Evolutionary conservation across 2,329 filamentous ascomycete genomes (phyloP), one percentile per base, ranked within the genome.

Genomic region (Cladosporium sp.): DNA sequence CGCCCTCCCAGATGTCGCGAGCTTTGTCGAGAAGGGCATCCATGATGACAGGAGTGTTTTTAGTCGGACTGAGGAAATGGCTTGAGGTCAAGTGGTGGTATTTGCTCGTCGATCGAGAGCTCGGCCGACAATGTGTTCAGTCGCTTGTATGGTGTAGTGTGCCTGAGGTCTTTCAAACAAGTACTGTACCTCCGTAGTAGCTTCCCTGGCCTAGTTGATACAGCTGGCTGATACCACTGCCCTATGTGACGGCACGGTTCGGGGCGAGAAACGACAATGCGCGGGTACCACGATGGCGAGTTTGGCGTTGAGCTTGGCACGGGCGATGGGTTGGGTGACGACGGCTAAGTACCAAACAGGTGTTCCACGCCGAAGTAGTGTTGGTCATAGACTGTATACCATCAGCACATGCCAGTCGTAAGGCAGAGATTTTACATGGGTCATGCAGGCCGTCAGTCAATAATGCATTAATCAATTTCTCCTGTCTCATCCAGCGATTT

Each of bases 1-100:
- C 89, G 45, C 90, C 93, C 68, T 99, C 92, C 43, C 89, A 80
- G 47, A 87, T 68, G 64, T 93, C 85, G 63, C 90, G 86, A 40
- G 88, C 76, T 66, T 89, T 82, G 53, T 95, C 89, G 41, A 96
- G 77, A 13, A 95, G 65, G 62, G 89, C 80, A 60, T 96, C 91
- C 86, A 90, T 75, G 63, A 52, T 61, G 20, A n/a, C 13, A 15
- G n/a, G 9, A 3, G n/a, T 5, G 11, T 3, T n/a, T n/a, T n/a
- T 36, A 15, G 32, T 36, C 15, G 8, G 7, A 3, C 15, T 7
- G n/a, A 15, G 12, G n/a, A 15, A 7, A n/a, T n/a, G 6, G n/a
- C 32, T n/a, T n/a, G n/a, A n/a, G n/a, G n/a, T n/a, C n/a, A n/a
- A n/a, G n/a, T n/a, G n/a, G n/a, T n/a, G n/a, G n/a, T n/a, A n/a